phyloP scores from a whole-genome alignment of 495 filamentous ascomycete species.

The Neurospora terricola region DNA sequence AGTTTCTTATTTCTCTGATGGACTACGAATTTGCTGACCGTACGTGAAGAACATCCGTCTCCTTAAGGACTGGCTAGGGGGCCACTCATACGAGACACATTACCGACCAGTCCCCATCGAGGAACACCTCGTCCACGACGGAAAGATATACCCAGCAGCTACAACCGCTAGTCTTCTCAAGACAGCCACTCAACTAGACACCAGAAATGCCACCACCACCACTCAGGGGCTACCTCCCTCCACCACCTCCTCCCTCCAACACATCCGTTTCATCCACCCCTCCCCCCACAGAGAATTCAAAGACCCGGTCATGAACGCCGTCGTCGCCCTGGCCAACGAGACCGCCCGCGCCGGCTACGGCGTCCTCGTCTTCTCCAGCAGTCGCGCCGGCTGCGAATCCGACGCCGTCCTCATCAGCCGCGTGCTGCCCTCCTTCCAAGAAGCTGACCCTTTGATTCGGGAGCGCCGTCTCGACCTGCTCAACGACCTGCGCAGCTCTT shows the following conservation, averaged over 20 bases:
- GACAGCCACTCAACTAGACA: constrained; percentile 44
- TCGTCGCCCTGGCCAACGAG: constrained; percentile 58
- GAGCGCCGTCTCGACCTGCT: constrained; percentile 57
- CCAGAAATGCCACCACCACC: constrained; percentile 21
- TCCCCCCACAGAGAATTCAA: constrained; percentile 51
- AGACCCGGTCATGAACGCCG: constrained; percentile 56
- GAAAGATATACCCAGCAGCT: constrained; percentile 55
- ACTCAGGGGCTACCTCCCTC: constrained; percentile 7
- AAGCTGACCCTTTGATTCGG: constrained; percentile 36
- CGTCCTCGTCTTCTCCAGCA: constrained; percentile 67
- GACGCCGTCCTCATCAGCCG: constrained; percentile 55
- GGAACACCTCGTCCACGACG: constrained; percentile 69
- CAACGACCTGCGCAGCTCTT: constrained; percentile 55
- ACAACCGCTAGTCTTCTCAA: constrained; percentile 54
- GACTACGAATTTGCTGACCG: too few species aligned
- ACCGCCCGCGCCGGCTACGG: constrained; percentile 59
- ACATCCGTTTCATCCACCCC: constrained; percentile 37
- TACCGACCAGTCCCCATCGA: constrained; percentile 68
- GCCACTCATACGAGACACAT: constrained; percentile 60
- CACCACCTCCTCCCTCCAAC: constrained; percentile 20
- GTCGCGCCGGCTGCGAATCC: constrained; percentile 53
- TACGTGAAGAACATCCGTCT: constrained; percentile 54
- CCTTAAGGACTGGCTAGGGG: constrained; percentile 62
- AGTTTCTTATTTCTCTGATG: too few species aligned
- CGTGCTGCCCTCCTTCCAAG: constrained; percentile 41